Conservation (phyloP, 2,329 filamentous ascomycete genomes). For the Hansfordia pulvinata region DNA sequence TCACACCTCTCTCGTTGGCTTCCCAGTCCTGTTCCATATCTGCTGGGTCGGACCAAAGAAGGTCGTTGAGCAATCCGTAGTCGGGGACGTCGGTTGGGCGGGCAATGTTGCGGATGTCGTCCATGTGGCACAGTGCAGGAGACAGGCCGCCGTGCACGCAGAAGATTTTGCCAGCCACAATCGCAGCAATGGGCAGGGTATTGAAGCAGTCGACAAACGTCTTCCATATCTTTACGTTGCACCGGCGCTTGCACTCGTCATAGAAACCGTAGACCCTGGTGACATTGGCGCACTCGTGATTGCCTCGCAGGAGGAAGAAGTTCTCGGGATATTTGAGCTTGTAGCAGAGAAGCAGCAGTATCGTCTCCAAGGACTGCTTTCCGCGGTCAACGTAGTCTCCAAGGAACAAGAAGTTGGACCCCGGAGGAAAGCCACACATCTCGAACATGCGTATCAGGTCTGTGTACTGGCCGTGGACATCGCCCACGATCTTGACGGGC, state of each 20-base stretch:
- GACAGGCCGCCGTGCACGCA: conserved; percentile 93
- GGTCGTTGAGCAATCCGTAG: conserved; percentile 86
- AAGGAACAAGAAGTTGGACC: conserved; percentile 83
- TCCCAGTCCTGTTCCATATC: conserved; percentile 99
- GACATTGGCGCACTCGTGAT: conserved; percentile 94
- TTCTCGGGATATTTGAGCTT: conserved; percentile 97
- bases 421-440: conserved; percentile 94
- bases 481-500: conserved; percentile 94
- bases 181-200: conserved; percentile 86
- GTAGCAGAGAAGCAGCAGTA: conserved; percentile 83
- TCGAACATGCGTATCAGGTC: conserved; percentile 95
- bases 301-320: conserved; percentile 88
- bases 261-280: conserved; percentile 96
- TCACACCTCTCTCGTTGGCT: conserved; percentile 90
- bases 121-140: conserved; percentile 88
- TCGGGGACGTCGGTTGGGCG: conserved; percentile 95
- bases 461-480: conserved; percentile 93
- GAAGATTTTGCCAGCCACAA: conserved; percentile 94
- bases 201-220: conserved; percentile 97
- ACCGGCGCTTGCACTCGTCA: conserved; percentile 92
- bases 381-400: conserved; percentile 95
- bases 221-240: conserved; percentile 97
- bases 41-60: conserved; percentile 94
- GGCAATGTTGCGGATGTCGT: conserved; percentile 92
- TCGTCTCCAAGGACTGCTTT: conserved; percentile 92